Percentiles rank a stretch among this genome's conserved stretches.
These are phyloP conservation scores for Microascus cirrosus DNA, from an alignment of 2,329 filamentous ascomycete genomes.

Conservation along the genomic window DNA sequence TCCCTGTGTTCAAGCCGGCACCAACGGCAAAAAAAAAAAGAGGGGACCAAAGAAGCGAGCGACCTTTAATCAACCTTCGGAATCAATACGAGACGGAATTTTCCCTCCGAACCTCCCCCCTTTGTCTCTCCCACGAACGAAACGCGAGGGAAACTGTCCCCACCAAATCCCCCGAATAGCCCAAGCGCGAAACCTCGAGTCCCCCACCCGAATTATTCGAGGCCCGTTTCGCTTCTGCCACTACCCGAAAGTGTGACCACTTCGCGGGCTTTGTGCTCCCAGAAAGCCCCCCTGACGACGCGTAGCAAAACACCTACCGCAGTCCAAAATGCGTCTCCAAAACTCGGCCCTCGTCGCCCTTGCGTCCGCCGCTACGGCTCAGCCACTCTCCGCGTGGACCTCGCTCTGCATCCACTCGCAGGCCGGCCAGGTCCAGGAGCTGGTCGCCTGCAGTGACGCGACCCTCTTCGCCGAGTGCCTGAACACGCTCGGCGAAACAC, in stretches of 20 bases:
- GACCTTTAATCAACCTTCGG: neutral
- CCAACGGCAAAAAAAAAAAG: neutral
- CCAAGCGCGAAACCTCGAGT: neutral
- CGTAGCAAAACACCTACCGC: neutral
- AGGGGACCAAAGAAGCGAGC: neutral
- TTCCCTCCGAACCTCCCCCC: neutral
- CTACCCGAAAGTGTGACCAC: neutral
- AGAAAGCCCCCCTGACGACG: neutral
- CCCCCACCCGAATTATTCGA: neutral
- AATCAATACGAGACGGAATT: neutral
- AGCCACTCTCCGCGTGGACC: slow-evolving; percentile 18
- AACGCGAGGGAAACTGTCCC: no score
- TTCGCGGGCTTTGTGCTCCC: neutral
- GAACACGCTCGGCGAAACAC: slow-evolving; percentile 15
- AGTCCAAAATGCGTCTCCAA: slow-evolving; percentile 7
- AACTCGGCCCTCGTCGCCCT: slow-evolving; percentile 14
- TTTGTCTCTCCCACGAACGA: neutral
- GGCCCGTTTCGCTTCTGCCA: neutral
- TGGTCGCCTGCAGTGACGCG: slow-evolving; percentile 25
- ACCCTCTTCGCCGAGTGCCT: slow-evolving; percentile 28
- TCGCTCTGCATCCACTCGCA: slow-evolving; percentile 10
- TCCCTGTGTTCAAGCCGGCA: neutral
- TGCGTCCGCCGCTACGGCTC: slow-evolving; percentile 18
- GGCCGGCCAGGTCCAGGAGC: slow-evolving; percentile 25
- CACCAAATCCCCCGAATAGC: neutral